Conservation (phyloP, 2,329 filamentous ascomycete genomes). For the Diaporthe caulivora region DNA sequence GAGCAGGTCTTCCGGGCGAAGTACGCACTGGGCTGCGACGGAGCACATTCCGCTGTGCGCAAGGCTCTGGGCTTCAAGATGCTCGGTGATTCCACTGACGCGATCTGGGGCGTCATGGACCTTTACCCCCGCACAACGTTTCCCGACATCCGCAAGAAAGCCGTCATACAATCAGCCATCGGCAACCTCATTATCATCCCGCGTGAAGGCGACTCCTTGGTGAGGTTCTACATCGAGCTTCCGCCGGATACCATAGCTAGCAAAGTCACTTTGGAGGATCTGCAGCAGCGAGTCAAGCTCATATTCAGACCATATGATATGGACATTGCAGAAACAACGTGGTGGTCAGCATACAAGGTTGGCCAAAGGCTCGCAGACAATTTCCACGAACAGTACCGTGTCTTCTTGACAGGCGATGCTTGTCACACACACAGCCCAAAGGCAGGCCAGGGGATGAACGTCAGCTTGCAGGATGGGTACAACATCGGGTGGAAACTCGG, state of each 20-base stretch:
- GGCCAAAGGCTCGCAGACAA: slow-evolving; percentile 70
- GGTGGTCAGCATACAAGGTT: slow-evolving; percentile 75
- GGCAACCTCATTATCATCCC: slow-evolving; percentile 74
- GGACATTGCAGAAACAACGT: slow-evolving; percentile 65
- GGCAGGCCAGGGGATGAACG: slow-evolving; percentile 74
- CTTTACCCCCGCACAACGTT: slow-evolving; percentile 68
- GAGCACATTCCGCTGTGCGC: slow-evolving; percentile 65
- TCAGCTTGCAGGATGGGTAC: slow-evolving; percentile 72
- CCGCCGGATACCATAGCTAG: slow-evolving; percentile 61
- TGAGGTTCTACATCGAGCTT: slow-evolving; percentile 74
- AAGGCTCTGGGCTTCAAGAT: slow-evolving; percentile 66
- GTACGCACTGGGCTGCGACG: slow-evolving; percentile 63
- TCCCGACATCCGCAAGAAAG: slow-evolving; percentile 71
- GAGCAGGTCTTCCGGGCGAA: slow-evolving; percentile 59
- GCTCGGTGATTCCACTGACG: slow-evolving; percentile 69
- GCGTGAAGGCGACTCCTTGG: slow-evolving; percentile 67
- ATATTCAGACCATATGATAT: slow-evolving; percentile 68
- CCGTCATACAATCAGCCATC: slow-evolving; percentile 63
- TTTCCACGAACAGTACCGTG: slow-evolving; percentile 68
- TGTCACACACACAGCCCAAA: slow-evolving; percentile 77
- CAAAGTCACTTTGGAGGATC: slow-evolving; percentile 63
- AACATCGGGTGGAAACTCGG: slow-evolving; percentile 73
- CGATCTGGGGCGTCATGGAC: slow-evolving; percentile 70
- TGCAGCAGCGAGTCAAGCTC: slow-evolving; percentile 63
- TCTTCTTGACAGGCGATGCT: slow-evolving; percentile 74